phyloP scores from a whole-genome alignment of 2,329 filamentous ascomycete species.

The Biscogniauxia mediterranea region DNA sequence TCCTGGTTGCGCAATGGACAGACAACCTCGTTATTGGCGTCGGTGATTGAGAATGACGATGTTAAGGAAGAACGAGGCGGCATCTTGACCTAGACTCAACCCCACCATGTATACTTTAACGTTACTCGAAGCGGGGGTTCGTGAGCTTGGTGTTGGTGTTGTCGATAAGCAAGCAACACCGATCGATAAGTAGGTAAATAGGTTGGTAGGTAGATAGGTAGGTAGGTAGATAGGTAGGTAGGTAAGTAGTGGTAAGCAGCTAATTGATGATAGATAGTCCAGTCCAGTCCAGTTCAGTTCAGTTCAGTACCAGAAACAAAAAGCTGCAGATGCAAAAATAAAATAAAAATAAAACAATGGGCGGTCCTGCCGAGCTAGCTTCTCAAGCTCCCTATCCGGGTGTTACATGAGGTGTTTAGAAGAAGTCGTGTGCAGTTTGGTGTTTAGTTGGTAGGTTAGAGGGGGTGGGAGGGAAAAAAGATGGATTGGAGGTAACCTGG shows the following conservation, averaged over 20 bases:
- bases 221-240: constrained; percentile 9
- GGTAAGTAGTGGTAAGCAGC: not conserved
- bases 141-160: constrained; percentile 20
- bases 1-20: constrained; percentile 95
- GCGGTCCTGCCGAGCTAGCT: constrained; percentile 33
- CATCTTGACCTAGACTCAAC: constrained; percentile 60
- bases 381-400: constrained; percentile 35
- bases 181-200: constrained; percentile 13
- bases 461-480: constrained; percentile 17
- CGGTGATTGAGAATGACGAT: constrained; percentile 87
- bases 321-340: too few relatives aligned
- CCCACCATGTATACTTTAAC: constrained; percentile 51
- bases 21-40: constrained; percentile 93
- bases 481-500: constrained; percentile 18
- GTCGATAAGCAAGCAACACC: constrained; percentile 26
- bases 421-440: constrained; percentile 22
- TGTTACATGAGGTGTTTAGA: constrained; percentile 48
- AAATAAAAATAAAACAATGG: constrained; percentile 5
- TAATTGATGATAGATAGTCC: constrained; percentile 16
- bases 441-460: constrained; percentile 13
- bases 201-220: too few relatives aligned
- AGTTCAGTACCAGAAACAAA: too few relatives aligned
- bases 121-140: constrained; percentile 37
- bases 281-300: not conserved
- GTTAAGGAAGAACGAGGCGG: constrained; percentile 84